Percentiles rank a stretch among this genome's conserved stretches.
Evolutionary conservation across 2,329 filamentous ascomycete species (phyloP).

Genomic region (Aspergillus brasiliensis): DNA sequence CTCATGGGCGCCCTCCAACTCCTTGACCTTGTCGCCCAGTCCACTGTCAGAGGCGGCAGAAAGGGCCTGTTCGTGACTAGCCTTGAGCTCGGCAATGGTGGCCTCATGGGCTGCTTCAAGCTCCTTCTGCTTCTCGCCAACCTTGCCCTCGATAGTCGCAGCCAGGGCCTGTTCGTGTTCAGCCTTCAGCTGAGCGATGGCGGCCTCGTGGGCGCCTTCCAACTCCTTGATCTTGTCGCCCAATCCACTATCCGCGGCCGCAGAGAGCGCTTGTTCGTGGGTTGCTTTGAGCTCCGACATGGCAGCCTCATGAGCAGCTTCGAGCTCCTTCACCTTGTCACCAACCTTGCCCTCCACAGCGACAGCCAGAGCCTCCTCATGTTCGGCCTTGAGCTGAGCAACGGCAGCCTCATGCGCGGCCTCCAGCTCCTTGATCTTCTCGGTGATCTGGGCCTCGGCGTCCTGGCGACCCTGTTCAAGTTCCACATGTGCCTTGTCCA

Average conservation of each 20-base stretch:
- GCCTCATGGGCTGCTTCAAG: conserved; percentile 33
- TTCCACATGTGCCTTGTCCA: conserved; percentile 37
- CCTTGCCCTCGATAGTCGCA: conserved; percentile 24
- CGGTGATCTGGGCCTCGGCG: conserved; percentile 22
- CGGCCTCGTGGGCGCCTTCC: neutral
- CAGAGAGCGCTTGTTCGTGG: neutral
- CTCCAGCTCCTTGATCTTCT: conserved; percentile 33
- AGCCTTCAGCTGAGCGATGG: conserved; percentile 32
- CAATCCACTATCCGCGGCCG: conserved; percentile 13
- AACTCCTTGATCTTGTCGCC: conserved; percentile 36
- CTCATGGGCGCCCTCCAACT: conserved; percentile 33
- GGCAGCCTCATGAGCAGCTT: neutral
- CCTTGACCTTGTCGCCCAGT: conserved; percentile 28
- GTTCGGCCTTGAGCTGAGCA: conserved; percentile 18
- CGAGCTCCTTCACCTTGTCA: conserved; percentile 2
- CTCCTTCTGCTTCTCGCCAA: conserved; percentile 30
- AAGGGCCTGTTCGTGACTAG: conserved; percentile 20
- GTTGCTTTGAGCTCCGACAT: neutral
- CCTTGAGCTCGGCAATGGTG: conserved; percentile 27
- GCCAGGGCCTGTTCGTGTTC: conserved; percentile 31
- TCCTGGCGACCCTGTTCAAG: conserved; percentile 28
- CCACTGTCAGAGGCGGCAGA: conserved; percentile 27
- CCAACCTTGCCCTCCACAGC: neutral
- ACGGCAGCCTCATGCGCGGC: conserved; percentile 31
- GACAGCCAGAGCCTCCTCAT: conserved; percentile 9